Base-by-base conservation (phyloP, 352 stramenopile species). In the Phytophthora melonis region DNA sequence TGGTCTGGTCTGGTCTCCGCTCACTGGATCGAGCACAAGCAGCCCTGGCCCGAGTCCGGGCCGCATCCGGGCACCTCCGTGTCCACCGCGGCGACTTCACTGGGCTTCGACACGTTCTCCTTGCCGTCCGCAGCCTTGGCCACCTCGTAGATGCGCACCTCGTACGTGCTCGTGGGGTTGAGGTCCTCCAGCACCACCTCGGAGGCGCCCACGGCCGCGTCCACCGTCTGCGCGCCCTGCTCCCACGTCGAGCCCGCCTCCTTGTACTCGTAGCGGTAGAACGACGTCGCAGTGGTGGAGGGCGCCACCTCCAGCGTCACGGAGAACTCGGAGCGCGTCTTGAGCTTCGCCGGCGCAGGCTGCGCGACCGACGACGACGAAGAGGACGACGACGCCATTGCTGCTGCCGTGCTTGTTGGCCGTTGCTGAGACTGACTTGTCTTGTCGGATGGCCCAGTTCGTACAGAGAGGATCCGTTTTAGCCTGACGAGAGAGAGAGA, bases 101-200 rank as follows among this genome's bases (percentile, higher is more conserved):
- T 96, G 27, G 88, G 82, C 25, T 53, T 32, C 16, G 87, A 93
- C 10, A 92, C 63, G 27, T 82, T 54, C 39, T 89, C 77, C 19
- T 78, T 69, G 23, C 75, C 81, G 41, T 86, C 73, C 13, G 52
- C 68, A 49, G 60, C 58, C 49, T 80, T 84, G 7, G 67, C 58
- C 25, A 95, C 77, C 8, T 85, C 80, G 72, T 90, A 93, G 53
- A 97, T 77, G 52, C 90, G 89, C 64, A 97, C 86, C 67, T 97
- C 85, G 76, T 97, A 97, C 50, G 90, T 92, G 83, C 89, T 93
- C 49, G 90, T 96, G 27, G 90, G 90, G 80, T 95, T 95, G 14
- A 97, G 78, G 59, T 97, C 90, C 72, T 97, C 89, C 58, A 97
- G 80, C 68, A 93, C 27, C 55, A 94, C 82, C 30, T 87, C 77